Evolutionary conservation across 305 asterid genomes (phyloP).

Genomic region (Solanum hybrid): DNA sequence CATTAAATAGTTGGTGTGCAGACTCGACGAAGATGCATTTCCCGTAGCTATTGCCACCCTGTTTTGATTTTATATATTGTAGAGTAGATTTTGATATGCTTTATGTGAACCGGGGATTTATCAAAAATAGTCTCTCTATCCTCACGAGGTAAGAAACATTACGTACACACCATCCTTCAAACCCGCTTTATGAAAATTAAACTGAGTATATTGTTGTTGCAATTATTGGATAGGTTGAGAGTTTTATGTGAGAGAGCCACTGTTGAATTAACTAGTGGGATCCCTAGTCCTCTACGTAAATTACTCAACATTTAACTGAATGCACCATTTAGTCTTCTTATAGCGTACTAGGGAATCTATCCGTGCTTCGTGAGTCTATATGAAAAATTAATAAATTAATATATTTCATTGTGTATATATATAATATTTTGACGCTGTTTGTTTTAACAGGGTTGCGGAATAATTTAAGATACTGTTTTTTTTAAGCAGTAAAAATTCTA

Average conservation of each 20-base stretch:
- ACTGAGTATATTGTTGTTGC: not conserved
- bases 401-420: too few relatives aligned
- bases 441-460: too few relatives aligned
- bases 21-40: conserved; percentile 21
- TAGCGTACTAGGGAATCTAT: not conserved
- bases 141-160: not conserved
- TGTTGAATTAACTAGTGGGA: not conserved
- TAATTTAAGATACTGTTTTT: too few relatives aligned
- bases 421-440: too few relatives aligned
- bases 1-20: conserved; percentile 33
- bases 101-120: not conserved
- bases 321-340: not conserved
- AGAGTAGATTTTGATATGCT: not conserved
- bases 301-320: not conserved
- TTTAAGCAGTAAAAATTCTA: too few relatives aligned
- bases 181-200: not conserved
- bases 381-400: not conserved
- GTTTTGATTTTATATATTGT: not conserved
- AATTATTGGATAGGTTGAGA: not conserved
- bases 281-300: not conserved
- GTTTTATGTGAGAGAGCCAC: not conserved
- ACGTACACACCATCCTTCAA: not conserved
- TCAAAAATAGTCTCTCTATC: not conserved
- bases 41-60: not conserved
- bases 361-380: not conserved